Conservation (phyloP, 2,329 filamentous ascomycete genomes). For the Cryphonectria nitschkei region DNA sequence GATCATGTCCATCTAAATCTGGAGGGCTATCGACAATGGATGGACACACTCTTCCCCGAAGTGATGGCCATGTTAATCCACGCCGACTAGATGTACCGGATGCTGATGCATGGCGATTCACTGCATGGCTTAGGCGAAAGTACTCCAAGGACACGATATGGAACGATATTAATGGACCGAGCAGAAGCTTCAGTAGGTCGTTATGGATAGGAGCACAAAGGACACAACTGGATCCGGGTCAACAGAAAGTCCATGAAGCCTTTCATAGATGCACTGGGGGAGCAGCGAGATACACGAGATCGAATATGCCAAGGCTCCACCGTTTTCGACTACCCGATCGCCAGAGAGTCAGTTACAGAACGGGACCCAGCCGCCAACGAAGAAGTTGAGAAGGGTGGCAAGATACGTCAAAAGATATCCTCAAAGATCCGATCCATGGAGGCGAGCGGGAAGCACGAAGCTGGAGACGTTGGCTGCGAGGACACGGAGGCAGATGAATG, state of each 20-base stretch:
- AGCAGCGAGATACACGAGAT: neutral
- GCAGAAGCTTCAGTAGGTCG: neutral
- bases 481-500: neutral
- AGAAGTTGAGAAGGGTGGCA: neutral
- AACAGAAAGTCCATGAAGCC: slow-evolving; percentile 10
- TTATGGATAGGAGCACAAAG: slow-evolving; percentile 9
- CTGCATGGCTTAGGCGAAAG: neutral
- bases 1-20: slow-evolving; percentile 34
- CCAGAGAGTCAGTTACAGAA: neutral
- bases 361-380: neutral
- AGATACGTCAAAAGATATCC: neutral
- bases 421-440: neutral
- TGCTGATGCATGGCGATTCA: neutral
- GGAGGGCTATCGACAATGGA: slow-evolving; percentile 32
- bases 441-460: neutral
- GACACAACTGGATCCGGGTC: slow-evolving; percentile 7
- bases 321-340: neutral
- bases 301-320: neutral
- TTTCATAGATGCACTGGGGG: neutral
- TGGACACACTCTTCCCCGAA: slow-evolving; percentile 19
- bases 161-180: neutral
- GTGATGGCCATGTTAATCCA: slow-evolving; percentile 8
- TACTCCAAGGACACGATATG: neutral
- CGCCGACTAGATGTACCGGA: slow-evolving; percentile 11
- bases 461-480: neutral